Base-by-base conservation (phyloP, 495 filamentous ascomycete species). In the Aspergillus campestris region DNA sequence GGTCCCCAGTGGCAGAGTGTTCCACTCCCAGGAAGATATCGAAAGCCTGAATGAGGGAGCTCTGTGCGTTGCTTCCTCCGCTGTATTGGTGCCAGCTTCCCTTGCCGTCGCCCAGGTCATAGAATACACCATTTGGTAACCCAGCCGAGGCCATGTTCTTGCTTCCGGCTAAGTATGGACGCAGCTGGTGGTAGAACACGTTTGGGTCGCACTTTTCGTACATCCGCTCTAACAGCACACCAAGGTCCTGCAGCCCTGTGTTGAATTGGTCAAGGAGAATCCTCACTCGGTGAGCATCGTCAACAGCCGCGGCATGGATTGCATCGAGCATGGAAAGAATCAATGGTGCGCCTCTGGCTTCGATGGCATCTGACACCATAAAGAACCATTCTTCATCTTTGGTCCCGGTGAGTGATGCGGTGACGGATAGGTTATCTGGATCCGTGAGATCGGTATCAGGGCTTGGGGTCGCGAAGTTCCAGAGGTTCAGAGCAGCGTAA, bases 321-420 rank as follows among this genome's bases (percentile, higher is more conserved):
- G 90, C 87, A 15, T 82, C 74, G 28, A 95, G 73, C 86, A 96
- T 94, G 13, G 91, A 61, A 0, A 86, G 80, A 34, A 97, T 79
- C 42, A 87, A 82, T 30, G 85, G 83, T 5, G 79, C 91, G 29
- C 88, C 91, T 40, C 86, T 80, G 45, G 91, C 91, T 70, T 98
- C 92, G 55, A 98, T 92, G 41, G 91, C 92, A 3, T 95, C 86
- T 0, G 89, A 95, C 35, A 97, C 79, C 9, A 96, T 75, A 59
- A 95, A 94, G 62, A 98, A 98, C 92, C 92, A 97, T 42, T 91
- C 91, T 62, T 98, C 92, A 53, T 98, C 92, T 33, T 90, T 74
- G 8, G 87, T 86, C 14, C 87, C 92, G 10, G 94, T 97, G 59
- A 95, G 94, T 7, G 92, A 95, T 37, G 76, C 72, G 45, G 92